Evolutionary conservation across 495 filamentous ascomycete species (phyloP).

Genomic region (Rhypophila decipiens): DNA sequence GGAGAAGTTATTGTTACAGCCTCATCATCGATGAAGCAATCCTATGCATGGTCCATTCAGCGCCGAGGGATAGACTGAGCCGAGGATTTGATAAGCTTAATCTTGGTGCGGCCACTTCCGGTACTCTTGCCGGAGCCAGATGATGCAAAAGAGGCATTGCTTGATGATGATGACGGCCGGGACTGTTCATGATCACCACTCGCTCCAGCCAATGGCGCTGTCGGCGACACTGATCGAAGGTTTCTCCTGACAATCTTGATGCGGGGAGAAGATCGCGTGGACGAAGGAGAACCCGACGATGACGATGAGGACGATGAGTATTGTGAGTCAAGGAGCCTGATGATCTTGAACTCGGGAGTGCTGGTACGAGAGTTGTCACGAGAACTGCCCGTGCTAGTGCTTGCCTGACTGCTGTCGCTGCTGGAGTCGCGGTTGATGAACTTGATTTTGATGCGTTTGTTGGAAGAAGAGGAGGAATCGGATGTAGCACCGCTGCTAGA

Average conservation of each 20-base stretch:
- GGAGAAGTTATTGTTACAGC: too few relatives aligned
- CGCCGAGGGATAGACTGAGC: too few relatives aligned
- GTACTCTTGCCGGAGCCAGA: too few relatives aligned
- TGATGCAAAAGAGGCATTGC: too few relatives aligned
- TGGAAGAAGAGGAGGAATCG: constrained; percentile 6
- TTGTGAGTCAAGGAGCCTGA: constrained; percentile 1
- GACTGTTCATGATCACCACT: too few relatives aligned
- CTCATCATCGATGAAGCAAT: too few relatives aligned
- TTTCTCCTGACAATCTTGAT: constrained; percentile 2
- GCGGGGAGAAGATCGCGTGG: neutral
- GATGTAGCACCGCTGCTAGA: constrained; percentile 7
- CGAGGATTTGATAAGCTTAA: too few relatives aligned
- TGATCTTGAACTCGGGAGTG: constrained; percentile 1
- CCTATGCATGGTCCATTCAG: too few relatives aligned
- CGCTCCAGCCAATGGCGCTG: neutral
- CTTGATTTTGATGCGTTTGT: constrained; percentile 16
- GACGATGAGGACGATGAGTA: constrained; percentile 1
- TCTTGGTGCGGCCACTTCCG: too few relatives aligned
- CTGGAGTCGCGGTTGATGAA: constrained; percentile 2
- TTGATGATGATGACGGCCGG: too few relatives aligned
- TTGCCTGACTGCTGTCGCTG: constrained; percentile 3
- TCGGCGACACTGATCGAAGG: neutral
- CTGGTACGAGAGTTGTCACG: constrained; percentile 4
- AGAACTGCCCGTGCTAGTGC: constrained; percentile 4
- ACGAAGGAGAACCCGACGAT: neutral